These are phyloP conservation scores for Penicillium griseofulvum DNA, from an alignment of 2,329 filamentous ascomycete species.

Conservation along the genomic window DNA sequence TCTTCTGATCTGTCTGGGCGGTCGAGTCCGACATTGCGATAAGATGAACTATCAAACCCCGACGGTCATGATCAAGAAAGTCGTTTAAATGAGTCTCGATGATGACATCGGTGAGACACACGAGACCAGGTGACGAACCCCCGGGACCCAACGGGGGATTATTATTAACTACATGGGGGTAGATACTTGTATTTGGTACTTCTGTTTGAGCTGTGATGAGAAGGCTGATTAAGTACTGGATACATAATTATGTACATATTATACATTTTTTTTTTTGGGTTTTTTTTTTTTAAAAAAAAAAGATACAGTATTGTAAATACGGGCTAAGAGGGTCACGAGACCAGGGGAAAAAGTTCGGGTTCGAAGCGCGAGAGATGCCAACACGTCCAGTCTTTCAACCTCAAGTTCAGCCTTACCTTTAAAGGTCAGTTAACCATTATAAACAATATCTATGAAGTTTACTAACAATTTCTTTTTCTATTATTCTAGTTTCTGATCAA, in stretches of 20 bases:
- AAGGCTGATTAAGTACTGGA: background rate
- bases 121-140: constrained; percentile 19
- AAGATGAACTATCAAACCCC: constrained; percentile 4
- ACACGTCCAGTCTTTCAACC: constrained; percentile 1
- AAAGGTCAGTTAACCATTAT: background rate
- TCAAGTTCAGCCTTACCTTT: background rate
- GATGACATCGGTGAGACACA: constrained; percentile 20
- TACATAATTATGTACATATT: background rate
- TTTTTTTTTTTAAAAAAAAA: too few species aligned
- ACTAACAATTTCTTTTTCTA: background rate
- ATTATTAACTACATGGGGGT: background rate
- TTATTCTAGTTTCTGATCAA: background rate
- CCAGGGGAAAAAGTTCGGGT: constrained; percentile 22
- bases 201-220: background rate
- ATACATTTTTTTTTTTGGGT: too few species aligned
- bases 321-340: constrained; percentile 20
- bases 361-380: constrained; percentile 7
- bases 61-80: constrained; percentile 16
- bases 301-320: constrained; percentile 8
- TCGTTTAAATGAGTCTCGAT: background rate
- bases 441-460: background rate
- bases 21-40: constrained; percentile 7
- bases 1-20: constrained; percentile 13
- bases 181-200: background rate
- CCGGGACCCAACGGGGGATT: background rate